phyloP scores from a whole-genome alignment of 2,329 filamentous ascomycete genomes.

The Aspergillus sp. region DNA sequence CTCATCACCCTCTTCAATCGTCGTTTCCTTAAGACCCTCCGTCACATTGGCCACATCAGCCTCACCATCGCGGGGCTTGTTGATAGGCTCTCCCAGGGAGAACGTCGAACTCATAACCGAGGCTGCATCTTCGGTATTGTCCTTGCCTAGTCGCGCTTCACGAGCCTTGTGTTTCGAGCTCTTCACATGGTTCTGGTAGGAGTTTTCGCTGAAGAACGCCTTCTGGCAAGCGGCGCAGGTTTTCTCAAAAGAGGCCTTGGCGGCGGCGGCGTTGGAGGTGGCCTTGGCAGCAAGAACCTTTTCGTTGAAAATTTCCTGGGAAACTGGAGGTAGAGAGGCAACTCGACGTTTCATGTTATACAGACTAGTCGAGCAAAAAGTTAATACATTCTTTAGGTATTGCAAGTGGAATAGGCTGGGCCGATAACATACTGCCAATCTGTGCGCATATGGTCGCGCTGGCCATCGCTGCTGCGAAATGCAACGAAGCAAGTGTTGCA shows the following conservation, averaged over 20 bases:
- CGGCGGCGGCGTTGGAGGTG: constrained; percentile 76
- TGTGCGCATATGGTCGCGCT: constrained; percentile 94
- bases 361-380: constrained; percentile 54
- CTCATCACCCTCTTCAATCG: constrained; percentile 51
- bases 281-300: constrained; percentile 93
- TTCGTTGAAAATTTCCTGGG: constrained; percentile 90
- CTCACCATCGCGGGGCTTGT: constrained; percentile 60
- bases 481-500: constrained; percentile 98
- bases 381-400: background rate
- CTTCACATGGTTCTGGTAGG: constrained; percentile 85
- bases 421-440: constrained; percentile 84
- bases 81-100: constrained; percentile 78
- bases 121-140: constrained; percentile 64
- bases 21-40: constrained; percentile 70
- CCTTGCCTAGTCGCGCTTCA: constrained; percentile 52
- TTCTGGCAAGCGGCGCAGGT: constrained; percentile 80
- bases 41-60: constrained; percentile 76
- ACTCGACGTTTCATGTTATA: constrained; percentile 97
- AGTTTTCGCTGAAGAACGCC: constrained; percentile 95
- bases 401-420: background rate
- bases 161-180: constrained; percentile 85
- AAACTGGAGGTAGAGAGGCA: constrained; percentile 83
- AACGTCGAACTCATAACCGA: constrained; percentile 91
- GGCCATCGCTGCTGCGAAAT: constrained; percentile 88
- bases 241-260: constrained; percentile 85